Evolutionary conservation across 768 basidiomycete species (phyloP), one percentile per base, ranked within the genome.

Genomic region (Boletus barrowsii): DNA sequence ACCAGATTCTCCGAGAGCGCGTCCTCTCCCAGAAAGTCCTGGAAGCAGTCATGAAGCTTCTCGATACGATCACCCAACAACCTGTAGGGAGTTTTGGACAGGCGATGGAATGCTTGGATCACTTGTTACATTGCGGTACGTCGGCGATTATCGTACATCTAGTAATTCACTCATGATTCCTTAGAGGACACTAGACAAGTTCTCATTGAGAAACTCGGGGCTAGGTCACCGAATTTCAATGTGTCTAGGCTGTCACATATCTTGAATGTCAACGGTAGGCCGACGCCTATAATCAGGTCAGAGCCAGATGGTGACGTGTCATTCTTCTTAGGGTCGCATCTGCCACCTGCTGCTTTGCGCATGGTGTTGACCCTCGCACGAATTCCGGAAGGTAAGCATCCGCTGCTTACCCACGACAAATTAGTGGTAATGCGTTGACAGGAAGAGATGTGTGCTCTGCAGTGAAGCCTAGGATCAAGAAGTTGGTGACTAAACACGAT

Each of bases 21-120:
- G 55, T 65, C 36, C 63, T 67, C 26, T 60, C 60, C 2, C n/a
- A n/a, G n/a, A n/a, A n/a, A 0, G 48, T 66, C 3, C 15, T 65
- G 32, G 17, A 56, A 4, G 47, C 15, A 3, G 37, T 66, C 22
- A 35, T 60, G 35, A 22, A 22, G 1, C 40, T 68, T 22, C 40
- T 66, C 3, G 65, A 67, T 35, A 26, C 0, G 29, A 55, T 56
- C 7, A 10, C 58, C 33, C 11, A 5, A 3, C 32, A 44, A 20
- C 39, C 26, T 1, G 49, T 20, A 18, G 47, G 46, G 3, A 56
- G 60, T 44, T 60, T 65, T 29, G 47, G 50, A 20, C 62, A 62
- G 18, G 66, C 56, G n/a, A n/a, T n/a, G n/a, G n/a, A n/a, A n/a
- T n/a, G n/a, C n/a, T n/a, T 67, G 42, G 56, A 14, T 11, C 59